Evolutionary conservation across 768 basidiomycete genomes (phyloP).

Genomic region (Gloeopeniophorella convolvens): DNA sequence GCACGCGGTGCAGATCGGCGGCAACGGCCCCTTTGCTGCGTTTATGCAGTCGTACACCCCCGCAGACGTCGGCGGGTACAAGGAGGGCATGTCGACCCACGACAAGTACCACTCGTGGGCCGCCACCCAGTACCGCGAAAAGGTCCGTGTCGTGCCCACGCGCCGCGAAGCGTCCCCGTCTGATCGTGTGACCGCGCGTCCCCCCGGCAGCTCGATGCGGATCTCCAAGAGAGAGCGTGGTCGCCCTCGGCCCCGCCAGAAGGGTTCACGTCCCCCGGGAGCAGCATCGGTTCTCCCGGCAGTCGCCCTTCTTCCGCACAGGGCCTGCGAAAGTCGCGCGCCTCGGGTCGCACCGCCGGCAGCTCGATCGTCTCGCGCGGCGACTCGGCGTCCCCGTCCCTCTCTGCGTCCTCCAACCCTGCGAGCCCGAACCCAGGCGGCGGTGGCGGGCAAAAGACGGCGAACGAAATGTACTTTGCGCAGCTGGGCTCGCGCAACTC

Average conservation of each 20-base stretch:
- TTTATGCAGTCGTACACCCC: conserved; percentile 72
- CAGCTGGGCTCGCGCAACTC: conserved; percentile 79
- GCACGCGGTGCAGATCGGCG: conserved; percentile 57
- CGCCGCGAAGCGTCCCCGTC: neutral
- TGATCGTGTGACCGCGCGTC: neutral
- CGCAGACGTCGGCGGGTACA: conserved; percentile 62
- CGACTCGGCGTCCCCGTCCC: conserved; percentile 52
- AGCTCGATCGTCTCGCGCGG: conserved; percentile 43
- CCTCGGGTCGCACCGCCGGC: conserved; percentile 50
- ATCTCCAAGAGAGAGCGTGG: conserved; percentile 73
- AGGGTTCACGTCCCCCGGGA: conserved; percentile 30
- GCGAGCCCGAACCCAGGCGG: conserved; percentile 36
- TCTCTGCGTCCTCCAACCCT: conserved; percentile 33
- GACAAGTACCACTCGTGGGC: conserved; percentile 93
- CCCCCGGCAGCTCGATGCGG: conserved; percentile 60
- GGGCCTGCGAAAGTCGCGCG: conserved; percentile 82
- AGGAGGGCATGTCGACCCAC: conserved; percentile 50
- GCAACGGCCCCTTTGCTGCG: conserved; percentile 74
- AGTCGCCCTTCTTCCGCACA: conserved; percentile 64
- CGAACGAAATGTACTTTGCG: conserved; percentile 86
- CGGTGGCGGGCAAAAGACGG: conserved; percentile 57
- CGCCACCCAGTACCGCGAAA: conserved; percentile 90
- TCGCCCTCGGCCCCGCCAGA: conserved; percentile 65
- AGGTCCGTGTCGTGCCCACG: conserved; percentile 41
- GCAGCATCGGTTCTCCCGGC: conserved; percentile 38